A percentile compares a stretch with the other conserved stretches of the same genome.
Conservation (phyloP, 495 filamentous ascomycete genomes). For the Daldinia loculata region DNA sequence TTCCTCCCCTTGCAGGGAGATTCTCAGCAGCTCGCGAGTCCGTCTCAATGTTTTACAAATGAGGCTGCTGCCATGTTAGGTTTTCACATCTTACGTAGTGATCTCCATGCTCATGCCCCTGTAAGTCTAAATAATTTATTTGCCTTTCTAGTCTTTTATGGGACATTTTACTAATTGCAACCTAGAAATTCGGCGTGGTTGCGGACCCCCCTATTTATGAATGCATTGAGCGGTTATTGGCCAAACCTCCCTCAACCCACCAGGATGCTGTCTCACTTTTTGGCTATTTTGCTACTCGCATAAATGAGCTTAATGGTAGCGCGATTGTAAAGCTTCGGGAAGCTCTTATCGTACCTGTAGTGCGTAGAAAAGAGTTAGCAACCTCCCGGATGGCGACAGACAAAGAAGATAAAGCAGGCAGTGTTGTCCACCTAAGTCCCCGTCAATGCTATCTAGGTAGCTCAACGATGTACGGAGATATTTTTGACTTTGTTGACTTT, state of each 20-base stretch:
- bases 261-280: conserved; percentile 75
- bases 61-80: conserved; percentile 77
- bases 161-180: conserved; percentile 6
- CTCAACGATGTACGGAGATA: conserved; percentile 78
- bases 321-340: conserved; percentile 66
- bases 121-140: conserved; percentile 28
- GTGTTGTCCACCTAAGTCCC: conserved; percentile 63
- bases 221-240: conserved; percentile 74
- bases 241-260: conserved; percentile 71
- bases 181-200: conserved; percentile 78
- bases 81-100: conserved; percentile 75
- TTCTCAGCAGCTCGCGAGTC: conserved; percentile 68
- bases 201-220: conserved; percentile 78
- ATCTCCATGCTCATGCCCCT: conserved; percentile 75
- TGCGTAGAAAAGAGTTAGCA: conserved; percentile 39
- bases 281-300: conserved; percentile 79
- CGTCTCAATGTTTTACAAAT: conserved; percentile 83
- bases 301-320: conserved; percentile 72
- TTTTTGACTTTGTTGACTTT: conserved; percentile 98
- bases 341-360: conserved; percentile 76
- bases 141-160: not conserved
- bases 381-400: conserved; percentile 38
- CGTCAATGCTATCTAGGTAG: conserved; percentile 78
- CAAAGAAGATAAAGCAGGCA: conserved; percentile 36
- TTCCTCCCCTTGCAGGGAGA: conserved; percentile 78